These are phyloP conservation scores for Poa pratensis DNA, from an alignment of 176 grass and related monocot genomes.

Conservation along the genomic window DNA sequence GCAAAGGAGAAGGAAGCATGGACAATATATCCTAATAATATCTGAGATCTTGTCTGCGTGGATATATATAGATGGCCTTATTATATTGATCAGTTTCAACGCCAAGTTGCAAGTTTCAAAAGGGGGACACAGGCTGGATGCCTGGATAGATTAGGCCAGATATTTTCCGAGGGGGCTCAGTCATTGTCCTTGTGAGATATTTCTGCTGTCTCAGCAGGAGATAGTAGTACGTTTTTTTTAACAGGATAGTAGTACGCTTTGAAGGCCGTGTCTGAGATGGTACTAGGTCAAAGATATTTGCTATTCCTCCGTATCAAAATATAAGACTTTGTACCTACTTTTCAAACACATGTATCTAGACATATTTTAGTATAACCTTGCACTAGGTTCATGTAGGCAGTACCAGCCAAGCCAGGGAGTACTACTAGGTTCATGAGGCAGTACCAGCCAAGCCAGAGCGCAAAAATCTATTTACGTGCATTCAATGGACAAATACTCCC, in stretches of 20 bases:
- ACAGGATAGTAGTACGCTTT: not conserved
- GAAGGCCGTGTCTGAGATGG: not conserved
- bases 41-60: not conserved
- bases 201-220: not conserved
- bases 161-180: constrained; percentile 35
- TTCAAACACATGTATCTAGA: too few species aligned
- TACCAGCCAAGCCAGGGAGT: too few species aligned
- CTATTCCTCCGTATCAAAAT: too few species aligned
- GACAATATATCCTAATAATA: not conserved
- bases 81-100: not conserved
- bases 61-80: not conserved
- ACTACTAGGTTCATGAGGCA: too few species aligned
- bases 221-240: not conserved
- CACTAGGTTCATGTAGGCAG: too few species aligned
- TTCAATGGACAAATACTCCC: too few species aligned
- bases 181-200: constrained; percentile 35
- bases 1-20: not conserved
- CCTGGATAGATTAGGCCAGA: constrained; percentile 18
- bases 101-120: constrained; percentile 20
- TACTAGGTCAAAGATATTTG: too few species aligned
- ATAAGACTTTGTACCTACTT: too few species aligned
- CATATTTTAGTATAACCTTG: too few species aligned
- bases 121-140: not conserved
- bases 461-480: too few species aligned
- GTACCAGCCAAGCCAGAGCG: too few species aligned